These are phyloP conservation scores for Chlamydomonas asymmetrica DNA, from an alignment of 139 green algal species.

Conservation along the genomic window DNA sequence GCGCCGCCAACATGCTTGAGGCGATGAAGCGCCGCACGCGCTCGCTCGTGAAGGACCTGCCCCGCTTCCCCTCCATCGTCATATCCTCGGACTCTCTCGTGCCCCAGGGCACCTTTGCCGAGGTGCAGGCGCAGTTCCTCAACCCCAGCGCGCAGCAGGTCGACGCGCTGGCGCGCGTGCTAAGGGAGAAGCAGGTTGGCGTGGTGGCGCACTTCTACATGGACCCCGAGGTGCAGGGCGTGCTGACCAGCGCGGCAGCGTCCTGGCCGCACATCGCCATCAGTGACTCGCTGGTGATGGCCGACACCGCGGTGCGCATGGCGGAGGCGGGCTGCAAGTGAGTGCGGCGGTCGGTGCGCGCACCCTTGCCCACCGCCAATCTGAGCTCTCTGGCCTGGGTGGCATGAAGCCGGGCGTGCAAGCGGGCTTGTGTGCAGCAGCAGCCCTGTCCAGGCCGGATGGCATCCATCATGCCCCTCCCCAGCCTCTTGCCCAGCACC, in stretches of 20 bases:
- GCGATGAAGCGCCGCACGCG: conserved; percentile 62
- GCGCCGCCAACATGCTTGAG: conserved; percentile 87
- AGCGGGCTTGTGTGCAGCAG: no score
- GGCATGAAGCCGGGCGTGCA: not conserved
- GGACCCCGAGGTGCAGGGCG: conserved; percentile 92
- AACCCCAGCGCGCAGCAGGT: conserved; percentile 47
- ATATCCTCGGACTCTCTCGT: conserved; percentile 59
- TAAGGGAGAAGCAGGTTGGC: conserved; percentile 89
- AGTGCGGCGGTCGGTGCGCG: no score
- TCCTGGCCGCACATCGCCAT: conserved; percentile 94
- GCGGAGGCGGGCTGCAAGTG: conserved; percentile 82
- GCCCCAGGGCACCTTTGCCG: conserved; percentile 84
- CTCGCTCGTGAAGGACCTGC: conserved; percentile 51
- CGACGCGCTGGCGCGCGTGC: conserved; percentile 53
- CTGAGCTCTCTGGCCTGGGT: no score
- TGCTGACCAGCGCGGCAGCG: conserved; percentile 80
- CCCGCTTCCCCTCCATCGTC: conserved; percentile 88
- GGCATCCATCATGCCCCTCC: no score
- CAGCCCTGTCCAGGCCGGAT: no score
- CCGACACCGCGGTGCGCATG: conserved; percentile 84
- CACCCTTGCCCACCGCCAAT: no score
- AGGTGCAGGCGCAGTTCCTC: conserved; percentile 84
- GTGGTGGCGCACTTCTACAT: conserved; percentile 99
- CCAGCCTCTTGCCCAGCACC: no score
- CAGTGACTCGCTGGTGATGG: conserved; percentile 93